Base-by-base conservation (phyloP, 2,329 filamentous ascomycete species). In the Stemphylium lycopersici region DNA sequence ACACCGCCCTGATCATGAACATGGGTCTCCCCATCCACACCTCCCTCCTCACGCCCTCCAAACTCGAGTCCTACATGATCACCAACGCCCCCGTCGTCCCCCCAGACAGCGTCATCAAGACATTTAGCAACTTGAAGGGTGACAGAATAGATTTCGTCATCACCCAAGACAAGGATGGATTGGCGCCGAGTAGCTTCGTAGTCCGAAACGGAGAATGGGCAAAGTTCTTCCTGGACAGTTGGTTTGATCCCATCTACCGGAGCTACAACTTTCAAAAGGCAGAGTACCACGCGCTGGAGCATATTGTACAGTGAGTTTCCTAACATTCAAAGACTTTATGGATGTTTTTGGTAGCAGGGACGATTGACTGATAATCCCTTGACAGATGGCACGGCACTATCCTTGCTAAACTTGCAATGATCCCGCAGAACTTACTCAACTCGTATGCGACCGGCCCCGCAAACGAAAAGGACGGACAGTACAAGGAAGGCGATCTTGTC, bases 221-320 rank as follows among this genome's bases (percentile, higher is more conserved):
- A 39, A 90, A 89, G 70, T 99, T 90, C 79, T 91, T 99, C 70
- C 77, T 98, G 15, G 95, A 99, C 73, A 89, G 90, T 1, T 99
- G 95, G 95, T 96, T 95, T 70, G 92, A 98, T 73, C 95, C 95
- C 42, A 80, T 98, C 38, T 99, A 96, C 77, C 84, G 93, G 60
- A 90, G 83, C 63, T 99, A 99, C 78, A 96, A 96, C 72, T 99
- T 99, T 70, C 91, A 96, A 70, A 97, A 96, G 74, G 93, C 91
- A 0, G 95, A 99, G 76, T 85, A 83, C 20, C 93, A 99, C 79
- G 93, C 93, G 45, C 77, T 99, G 79, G 95, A 82, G 65, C 80
- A 82, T 59, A 79, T 82, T 43, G 79, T 82, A 55, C 80, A 82
- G 75, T 79, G 62, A 39, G 76, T 76, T 26, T 4, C 32, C 12